These are phyloP conservation scores for Fusarium napiforme DNA, from an alignment of 2,329 filamentous ascomycete species.

Conservation along the genomic window DNA sequence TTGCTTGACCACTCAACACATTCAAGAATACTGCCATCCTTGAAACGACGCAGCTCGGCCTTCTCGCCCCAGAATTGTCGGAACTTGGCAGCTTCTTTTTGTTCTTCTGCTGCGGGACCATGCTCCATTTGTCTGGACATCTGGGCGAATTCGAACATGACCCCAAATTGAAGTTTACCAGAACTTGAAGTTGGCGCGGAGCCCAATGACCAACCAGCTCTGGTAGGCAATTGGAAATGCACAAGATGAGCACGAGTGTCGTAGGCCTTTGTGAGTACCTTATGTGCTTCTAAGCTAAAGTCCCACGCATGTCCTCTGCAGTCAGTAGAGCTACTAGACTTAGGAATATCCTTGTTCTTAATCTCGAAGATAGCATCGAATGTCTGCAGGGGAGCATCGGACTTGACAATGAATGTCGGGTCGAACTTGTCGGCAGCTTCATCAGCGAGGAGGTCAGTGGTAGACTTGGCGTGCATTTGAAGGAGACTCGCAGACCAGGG, in stretches of 20 bases:
- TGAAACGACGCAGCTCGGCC: slow-evolving; percentile 91
- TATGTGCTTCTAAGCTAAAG: slow-evolving; percentile 69
- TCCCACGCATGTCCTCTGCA: slow-evolving; percentile 56
- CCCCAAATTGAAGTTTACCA: slow-evolving; percentile 67
- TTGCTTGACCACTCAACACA: slow-evolving; percentile 85
- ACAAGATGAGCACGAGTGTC: slow-evolving; percentile 79
- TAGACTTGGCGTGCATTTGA: slow-evolving; percentile 78
- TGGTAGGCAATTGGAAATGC: slow-evolving; percentile 60
- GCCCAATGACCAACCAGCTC: slow-evolving; percentile 47
- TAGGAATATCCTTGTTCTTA: slow-evolving; percentile 45
- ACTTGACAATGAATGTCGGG: slow-evolving; percentile 79
- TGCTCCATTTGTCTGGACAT: slow-evolving; percentile 84
- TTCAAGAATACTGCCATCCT: slow-evolving; percentile 92
- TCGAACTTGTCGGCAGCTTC: slow-evolving; percentile 83
- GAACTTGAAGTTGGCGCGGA: slow-evolving; percentile 30
- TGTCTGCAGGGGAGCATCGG: slow-evolving; percentile 63
- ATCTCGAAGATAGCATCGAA: slow-evolving; percentile 62
- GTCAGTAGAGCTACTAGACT: slow-evolving; percentile 49
- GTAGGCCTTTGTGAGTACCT: slow-evolving; percentile 75
- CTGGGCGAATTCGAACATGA: slow-evolving; percentile 78
- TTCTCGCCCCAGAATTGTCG: slow-evolving; percentile 95
- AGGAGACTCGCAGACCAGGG: slow-evolving; percentile 82
- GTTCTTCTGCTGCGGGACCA: slow-evolving; percentile 86
- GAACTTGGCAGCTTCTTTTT: slow-evolving; percentile 83
- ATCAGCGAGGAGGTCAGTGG: slow-evolving; percentile 80